Evolutionary conservation across 2,329 filamentous ascomycete species (phyloP), one percentile per base, ranked within the genome.

Genomic region (Penicillium sp.): DNA sequence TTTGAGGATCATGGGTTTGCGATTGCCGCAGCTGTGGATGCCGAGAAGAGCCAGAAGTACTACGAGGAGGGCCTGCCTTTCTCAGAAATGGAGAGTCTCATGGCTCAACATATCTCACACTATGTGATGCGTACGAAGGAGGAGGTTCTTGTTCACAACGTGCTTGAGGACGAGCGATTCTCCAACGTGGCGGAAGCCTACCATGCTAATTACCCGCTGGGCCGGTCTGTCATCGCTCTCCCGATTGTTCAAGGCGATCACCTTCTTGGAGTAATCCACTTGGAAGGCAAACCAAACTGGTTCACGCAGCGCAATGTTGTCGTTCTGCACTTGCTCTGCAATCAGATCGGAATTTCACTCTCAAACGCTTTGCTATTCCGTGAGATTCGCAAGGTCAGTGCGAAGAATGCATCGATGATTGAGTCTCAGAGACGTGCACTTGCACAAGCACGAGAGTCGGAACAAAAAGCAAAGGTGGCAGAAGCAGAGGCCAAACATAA

Each of bases 161-260:
- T 86, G 3, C 73, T 85, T 1, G 82, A 86, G 41, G 84, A 87
- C 59, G 84, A 86, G 57, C 77, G 84, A 4, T 87, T 87, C 59
- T 81, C 81, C 18, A 85, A 84, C 51, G 81, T 85, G 9, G 79
- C 76, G 6, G 78, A 82, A 15, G 71, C 78, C 0, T 86, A 85
- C 63, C 71, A 82, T 15, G 72, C 76, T 42, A 72, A 77, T 42
- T 80, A 83, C 57, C 82, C 82, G 0, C 74, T 79, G 4, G 82
- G 83, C 21, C 79, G 79, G 53, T 82, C 83, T 16, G 80, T 86
- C 31, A 85, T 86, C 52, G 81, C 81, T 13, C 71, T 86, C 45
- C 84, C 84, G 0, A 85, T 87, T 42, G 66, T 85, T 36, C 84
- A 85, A 65, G 81, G 81, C 16, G 78, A 82, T 42, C 73, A 77